Evolutionary conservation across 805 yeast species (phyloP).

Genomic region (Yarrowia porcina): DNA sequence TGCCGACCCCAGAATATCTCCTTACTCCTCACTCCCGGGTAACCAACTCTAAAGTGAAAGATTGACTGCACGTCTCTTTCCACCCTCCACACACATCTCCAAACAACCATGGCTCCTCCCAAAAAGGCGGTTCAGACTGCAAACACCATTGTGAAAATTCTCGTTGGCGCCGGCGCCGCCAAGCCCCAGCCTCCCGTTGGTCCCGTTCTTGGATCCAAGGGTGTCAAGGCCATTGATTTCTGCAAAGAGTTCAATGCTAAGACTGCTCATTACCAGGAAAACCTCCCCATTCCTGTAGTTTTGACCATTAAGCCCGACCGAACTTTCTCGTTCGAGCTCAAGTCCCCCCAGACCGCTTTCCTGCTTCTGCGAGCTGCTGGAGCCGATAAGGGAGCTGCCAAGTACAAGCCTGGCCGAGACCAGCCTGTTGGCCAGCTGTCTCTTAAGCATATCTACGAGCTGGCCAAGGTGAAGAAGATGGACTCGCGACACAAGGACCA

Average conservation of each 20-base stretch:
- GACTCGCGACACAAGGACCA: conserved; percentile 73
- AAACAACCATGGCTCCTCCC: conserved; percentile 11
- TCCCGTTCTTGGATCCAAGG: conserved; percentile 97
- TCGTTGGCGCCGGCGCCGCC: conserved; percentile 97
- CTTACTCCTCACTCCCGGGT: neutral
- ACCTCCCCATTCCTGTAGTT: conserved; percentile 83
- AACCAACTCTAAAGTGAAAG: conserved; percentile 20
- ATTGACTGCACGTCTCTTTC: neutral
- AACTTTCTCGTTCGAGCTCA: conserved; percentile 77
- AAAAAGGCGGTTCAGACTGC: conserved; percentile 42
- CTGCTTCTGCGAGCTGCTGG: conserved; percentile 79
- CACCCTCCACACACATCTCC: neutral
- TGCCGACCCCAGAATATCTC: neutral
- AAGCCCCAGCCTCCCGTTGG: conserved; percentile 99
- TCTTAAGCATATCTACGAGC: conserved; percentile 88
- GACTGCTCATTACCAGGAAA: conserved; percentile 81
- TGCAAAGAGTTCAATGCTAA: conserved; percentile 98
- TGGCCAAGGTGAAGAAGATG: conserved; percentile 85
- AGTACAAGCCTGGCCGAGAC: conserved; percentile 49
- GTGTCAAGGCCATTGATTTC: conserved; percentile 97
- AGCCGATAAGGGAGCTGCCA: conserved; percentile 71
- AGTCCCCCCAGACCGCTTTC: conserved; percentile 90
- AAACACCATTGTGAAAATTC: conserved; percentile 73
- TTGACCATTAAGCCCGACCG: conserved; percentile 91
- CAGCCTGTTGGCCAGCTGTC: conserved; percentile 59